A percentile compares a stretch with the other conserved stretches of the same genome.
Evolutionary conservation across 768 basidiomycete species (phyloP).

Genomic region (Suillus paluster): DNA sequence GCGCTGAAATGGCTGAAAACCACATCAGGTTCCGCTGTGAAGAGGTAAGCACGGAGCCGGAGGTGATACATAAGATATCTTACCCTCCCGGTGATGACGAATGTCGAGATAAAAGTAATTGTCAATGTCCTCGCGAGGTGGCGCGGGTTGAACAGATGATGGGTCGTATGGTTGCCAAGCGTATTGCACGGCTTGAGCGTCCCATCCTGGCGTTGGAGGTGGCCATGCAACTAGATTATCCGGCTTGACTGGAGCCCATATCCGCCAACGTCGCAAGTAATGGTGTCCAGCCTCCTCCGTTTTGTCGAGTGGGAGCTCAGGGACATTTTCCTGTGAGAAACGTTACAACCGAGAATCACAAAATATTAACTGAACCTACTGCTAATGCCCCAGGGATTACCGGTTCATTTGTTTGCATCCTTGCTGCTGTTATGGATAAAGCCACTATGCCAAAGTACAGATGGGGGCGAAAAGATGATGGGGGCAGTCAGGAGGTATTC

Average conservation of each 20-base stretch:
- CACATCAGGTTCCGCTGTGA: slow-evolving; percentile 16
- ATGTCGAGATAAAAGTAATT: slow-evolving; percentile 27
- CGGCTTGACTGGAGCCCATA: slow-evolving; percentile 1
- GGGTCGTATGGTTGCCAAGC: slow-evolving; percentile 24
- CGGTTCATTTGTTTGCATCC: neutral
- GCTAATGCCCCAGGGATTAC: slow-evolving; percentile 4
- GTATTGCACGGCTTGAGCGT: neutral
- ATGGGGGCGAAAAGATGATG: neutral
- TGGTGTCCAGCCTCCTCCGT: slow-evolving; percentile 11
- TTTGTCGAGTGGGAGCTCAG: neutral
- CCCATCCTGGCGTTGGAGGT: neutral
- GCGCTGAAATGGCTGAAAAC: slow-evolving; percentile 23
- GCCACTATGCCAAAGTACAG: neutral
- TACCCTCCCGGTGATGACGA: slow-evolving; percentile 5
- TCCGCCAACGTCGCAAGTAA: slow-evolving; percentile 11
- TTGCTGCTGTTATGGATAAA: neutral
- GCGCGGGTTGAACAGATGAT: slow-evolving; percentile 13
- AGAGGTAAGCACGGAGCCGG: neutral
- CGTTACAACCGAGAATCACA: neutral
- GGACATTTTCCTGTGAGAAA: neutral
- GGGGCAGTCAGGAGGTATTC: neutral
- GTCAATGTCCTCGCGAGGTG: slow-evolving; percentile 16
- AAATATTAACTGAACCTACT: neutral
- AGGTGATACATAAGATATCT: neutral
- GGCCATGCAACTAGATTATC: neutral